A percentile compares a stretch with the other conserved stretches of the same genome.
phyloP scores from a whole-genome alignment of 805 yeast species.

The Yamadazyma tumulicola region DNA sequence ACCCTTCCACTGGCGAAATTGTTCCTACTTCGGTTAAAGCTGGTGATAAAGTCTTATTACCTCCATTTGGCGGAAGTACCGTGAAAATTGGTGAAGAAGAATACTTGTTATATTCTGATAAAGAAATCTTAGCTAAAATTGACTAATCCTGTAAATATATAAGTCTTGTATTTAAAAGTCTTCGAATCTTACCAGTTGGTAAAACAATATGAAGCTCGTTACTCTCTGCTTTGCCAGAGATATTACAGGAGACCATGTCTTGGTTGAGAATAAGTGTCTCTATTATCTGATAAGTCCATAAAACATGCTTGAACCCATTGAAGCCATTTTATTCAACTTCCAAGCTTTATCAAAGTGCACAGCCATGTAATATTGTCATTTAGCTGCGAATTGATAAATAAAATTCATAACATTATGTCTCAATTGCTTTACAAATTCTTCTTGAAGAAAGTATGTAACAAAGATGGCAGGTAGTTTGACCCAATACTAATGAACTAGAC shows the following conservation, averaged over 20 bases:
- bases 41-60: slow-evolving; percentile 94
- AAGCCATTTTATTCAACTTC: neutral
- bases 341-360: no score
- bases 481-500: slow-evolving; percentile 14
- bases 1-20: slow-evolving; percentile 65
- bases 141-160: slow-evolving; percentile 27
- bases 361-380: no score
- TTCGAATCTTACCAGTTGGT: no score
- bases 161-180: no score
- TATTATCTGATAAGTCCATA: no score
- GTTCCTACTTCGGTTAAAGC: slow-evolving; percentile 72
- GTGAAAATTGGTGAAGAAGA: slow-evolving; percentile 86
- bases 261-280: no score
- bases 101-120: slow-evolving; percentile 81
- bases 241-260: no score
- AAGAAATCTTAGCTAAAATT: slow-evolving; percentile 92
- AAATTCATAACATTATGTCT: slow-evolving; percentile 12
- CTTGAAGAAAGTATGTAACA: slow-evolving; percentile 32
- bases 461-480: neutral
- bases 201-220: no score
- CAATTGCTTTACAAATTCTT: slow-evolving; percentile 30
- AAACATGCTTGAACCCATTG: neutral
- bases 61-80: slow-evolving; percentile 89
- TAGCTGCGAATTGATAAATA: slow-evolving; percentile 5
- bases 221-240: no score